Base-by-base conservation (phyloP, 208 protist genomes). In the Tetramitus jugosus region DNA sequence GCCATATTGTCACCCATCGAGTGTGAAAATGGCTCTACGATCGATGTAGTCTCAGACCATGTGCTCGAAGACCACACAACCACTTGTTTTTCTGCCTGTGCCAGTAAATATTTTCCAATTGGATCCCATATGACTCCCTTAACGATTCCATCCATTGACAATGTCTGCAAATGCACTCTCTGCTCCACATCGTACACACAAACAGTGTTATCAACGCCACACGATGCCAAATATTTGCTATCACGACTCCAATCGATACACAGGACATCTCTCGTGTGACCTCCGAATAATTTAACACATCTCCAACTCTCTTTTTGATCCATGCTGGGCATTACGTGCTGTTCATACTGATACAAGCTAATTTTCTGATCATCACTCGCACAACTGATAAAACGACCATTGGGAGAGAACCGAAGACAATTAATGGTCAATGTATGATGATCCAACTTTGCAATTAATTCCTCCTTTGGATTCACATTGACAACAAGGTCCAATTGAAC, bases 91-190 rank as follows among this genome's bases (percentile, higher is more conserved):
- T 71, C 65, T 7, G 65, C 43, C 33, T 71, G 65, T 40, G 65
- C 31, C 8, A 49, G 39, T 26, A 71, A 29, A 49, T 71, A 71
- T 49, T 46, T 71, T 20, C 40, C 40, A 31, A 71, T 42, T 29
- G 65, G 65, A 71, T 71, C 65, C n/a, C 43, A 71, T 23, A n/a
- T 13, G 17, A 71, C 6, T 14, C 39, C 65, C 17, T 71, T 71
- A 8, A 71, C 65, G 29, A 31, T 4, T 6, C 49, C 40, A 4
- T 49, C 14, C 39, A 20, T 56, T 56, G 49, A 56, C 14, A 56
- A 56, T 56, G 49, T 56, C 14, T 10, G 20, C 10, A 56, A 56
- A 56, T 26, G 10, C 35, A 71, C 43, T 40, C 20, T 62, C 56
- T 49, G 29, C 35, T 49, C 20, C 17, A 71, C 7, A 49, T 71